Conservation (phyloP, 106 monocot genomes). For the Allium fistulosum region DNA sequence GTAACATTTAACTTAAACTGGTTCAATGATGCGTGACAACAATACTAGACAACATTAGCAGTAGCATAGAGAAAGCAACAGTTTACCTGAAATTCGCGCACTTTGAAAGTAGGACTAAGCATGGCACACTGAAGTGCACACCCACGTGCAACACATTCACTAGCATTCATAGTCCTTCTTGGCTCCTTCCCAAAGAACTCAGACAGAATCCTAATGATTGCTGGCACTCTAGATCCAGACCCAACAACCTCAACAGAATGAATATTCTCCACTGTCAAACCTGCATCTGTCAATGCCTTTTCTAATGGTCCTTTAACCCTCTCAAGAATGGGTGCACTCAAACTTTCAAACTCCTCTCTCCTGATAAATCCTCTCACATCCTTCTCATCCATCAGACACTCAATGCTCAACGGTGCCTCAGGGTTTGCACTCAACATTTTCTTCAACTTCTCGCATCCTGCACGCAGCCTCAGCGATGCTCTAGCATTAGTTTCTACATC, state of each 20-base stretch:
- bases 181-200: slow-evolving; percentile 68
- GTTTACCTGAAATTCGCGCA: slow-evolving; percentile 81
- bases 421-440: slow-evolving; percentile 85
- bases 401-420: slow-evolving; percentile 73
- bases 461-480: slow-evolving; percentile 53
- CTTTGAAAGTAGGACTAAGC: slow-evolving; percentile 84
- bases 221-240: slow-evolving; percentile 88
- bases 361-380: slow-evolving; percentile 67
- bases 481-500: slow-evolving; percentile 62
- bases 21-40: no score
- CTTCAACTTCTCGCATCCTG: slow-evolving; percentile 80
- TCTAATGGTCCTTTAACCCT: slow-evolving; percentile 51
- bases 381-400: slow-evolving; percentile 91
- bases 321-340: slow-evolving; percentile 54
- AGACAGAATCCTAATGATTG: slow-evolving; percentile 48
- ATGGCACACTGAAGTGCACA: slow-evolving; percentile 85
- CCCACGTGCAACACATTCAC: slow-evolving; percentile 83
- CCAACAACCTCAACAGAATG: slow-evolving; percentile 79
- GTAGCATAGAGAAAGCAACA: no score
- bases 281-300: slow-evolving; percentile 42
- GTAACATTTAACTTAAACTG: no score
- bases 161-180: slow-evolving; percentile 78
- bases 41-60: no score
- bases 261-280: slow-evolving; percentile 32
- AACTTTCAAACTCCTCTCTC: slow-evolving; percentile 76